Evolutionary conservation across 768 basidiomycete species (phyloP), one percentile per base, ranked within the genome.

Genomic region (Daedaleopsis sinensis): DNA sequence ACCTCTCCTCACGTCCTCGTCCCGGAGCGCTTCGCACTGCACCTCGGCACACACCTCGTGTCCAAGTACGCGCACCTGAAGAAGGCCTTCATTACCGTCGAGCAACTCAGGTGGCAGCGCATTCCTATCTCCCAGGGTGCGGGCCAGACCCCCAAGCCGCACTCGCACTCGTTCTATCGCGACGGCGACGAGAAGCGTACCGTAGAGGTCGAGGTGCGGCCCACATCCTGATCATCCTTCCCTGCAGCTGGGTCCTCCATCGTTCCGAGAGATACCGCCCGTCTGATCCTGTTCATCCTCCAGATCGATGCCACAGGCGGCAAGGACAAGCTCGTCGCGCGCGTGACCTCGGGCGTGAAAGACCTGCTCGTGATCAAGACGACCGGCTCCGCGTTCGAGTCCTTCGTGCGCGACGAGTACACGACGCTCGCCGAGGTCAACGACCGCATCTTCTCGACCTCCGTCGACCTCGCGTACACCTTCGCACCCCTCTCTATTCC

Each of bases 341-440:
- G 72, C 12, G 84, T 94, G 12, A 81, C 82, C 0, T 79, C 85
- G 13, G 94, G 94, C 0, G 75, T 96, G 38, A 77, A 79, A n/a
- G 95, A 93, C 73, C 79, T 97, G 27, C 79, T 96, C 19, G 95
- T 97, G 15, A 84, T 98, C 68, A 98, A 98, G 76, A 86, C 91
- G 37, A 87, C 90, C 5, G 96, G 93, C 13, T 94, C 93, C 0
- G 84, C 89, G 0, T 98, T 98, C 71, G 81, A 87, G 57, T 80
- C 83, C 27, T 98, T 95, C 74, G 72, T 90, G 52, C 82, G 84
- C 3, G 94, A 96, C 73, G 91, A 94, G 69, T 93, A 87, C 75
- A 95, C 95, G n/a, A 95, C 93, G 1, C 84, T 96, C 21, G 78
- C 73, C 15, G 87, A 91, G 64, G 95, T 96, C 47, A 74, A 87